These are phyloP conservation scores for Pholiota adiposa DNA, from an alignment of 1,284 basidiomycete genomes.

Conservation along the genomic window DNA sequence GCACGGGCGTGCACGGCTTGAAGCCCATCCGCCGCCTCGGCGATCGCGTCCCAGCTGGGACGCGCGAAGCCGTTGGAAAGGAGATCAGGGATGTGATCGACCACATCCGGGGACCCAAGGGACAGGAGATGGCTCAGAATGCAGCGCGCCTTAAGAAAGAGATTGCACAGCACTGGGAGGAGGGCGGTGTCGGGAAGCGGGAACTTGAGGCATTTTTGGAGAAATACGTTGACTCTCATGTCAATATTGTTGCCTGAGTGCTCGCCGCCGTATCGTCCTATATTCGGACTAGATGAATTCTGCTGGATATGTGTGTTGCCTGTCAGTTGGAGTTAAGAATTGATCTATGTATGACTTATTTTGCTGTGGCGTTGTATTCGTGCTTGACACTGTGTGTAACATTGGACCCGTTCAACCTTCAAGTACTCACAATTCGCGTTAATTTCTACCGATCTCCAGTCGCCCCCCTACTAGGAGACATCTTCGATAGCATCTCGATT, in stretches of 20 bases:
- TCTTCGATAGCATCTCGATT: too few species aligned
- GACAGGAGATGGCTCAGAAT: constrained; percentile 8
- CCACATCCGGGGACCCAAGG: constrained; percentile 3
- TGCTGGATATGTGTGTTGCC: too few species aligned
- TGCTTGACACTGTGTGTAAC: too few species aligned
- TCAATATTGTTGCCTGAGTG: not conserved
- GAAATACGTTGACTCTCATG: not conserved
- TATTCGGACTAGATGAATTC: too few species aligned
- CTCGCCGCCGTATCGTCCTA: too few species aligned
- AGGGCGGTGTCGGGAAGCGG: constrained; percentile 7
- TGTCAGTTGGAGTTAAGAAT: too few species aligned
- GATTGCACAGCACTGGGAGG: constrained; percentile 7
- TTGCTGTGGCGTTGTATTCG: too few species aligned
- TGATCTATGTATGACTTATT: too few species aligned
- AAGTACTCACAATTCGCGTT: too few species aligned
- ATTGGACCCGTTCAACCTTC: too few species aligned
- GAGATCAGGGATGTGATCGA: constrained; percentile 16
- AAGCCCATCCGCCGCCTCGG: constrained; percentile 17
- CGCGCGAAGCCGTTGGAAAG: constrained; percentile 12
- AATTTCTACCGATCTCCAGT: too few species aligned
- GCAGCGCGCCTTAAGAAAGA: constrained; percentile 1
- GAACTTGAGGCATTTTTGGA: constrained; percentile 11
- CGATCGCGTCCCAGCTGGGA: constrained; percentile 10
- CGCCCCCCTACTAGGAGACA: too few species aligned
- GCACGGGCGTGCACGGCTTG: constrained; percentile 15